Evolutionary conservation across 2,329 filamentous ascomycete genomes (phyloP).

Genomic region (Biscogniauxia marginata): DNA sequence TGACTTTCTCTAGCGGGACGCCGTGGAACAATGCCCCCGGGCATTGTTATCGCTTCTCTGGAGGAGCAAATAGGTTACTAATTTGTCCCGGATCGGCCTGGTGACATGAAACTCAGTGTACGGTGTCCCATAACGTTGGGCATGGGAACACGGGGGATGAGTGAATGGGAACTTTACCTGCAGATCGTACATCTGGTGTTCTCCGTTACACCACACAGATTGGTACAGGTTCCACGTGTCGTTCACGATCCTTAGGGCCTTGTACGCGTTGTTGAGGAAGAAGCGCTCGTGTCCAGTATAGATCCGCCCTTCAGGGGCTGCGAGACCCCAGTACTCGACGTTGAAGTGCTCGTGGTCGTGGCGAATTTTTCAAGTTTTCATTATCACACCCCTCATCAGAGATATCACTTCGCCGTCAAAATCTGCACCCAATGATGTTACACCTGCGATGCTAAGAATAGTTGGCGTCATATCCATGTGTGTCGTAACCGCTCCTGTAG

Average conservation of each 20-base stretch:
- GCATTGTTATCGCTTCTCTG: too few species aligned
- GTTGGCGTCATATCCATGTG: conserved; percentile 3
- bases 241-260: not conserved
- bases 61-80: too few species aligned
- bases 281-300: not conserved
- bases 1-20: too few species aligned
- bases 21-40: too few species aligned
- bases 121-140: too few species aligned
- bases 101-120: too few species aligned
- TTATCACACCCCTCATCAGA: not conserved
- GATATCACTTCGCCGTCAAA: conserved; percentile 1
- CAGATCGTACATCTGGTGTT: conserved; percentile 5
- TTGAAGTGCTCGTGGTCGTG: conserved; percentile 2
- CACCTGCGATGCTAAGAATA: not conserved
- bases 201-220: conserved; percentile 3
- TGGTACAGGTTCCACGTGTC: not conserved
- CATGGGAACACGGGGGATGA: too few species aligned
- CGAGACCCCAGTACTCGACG: conserved; percentile 4
- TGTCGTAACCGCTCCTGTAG: not conserved
- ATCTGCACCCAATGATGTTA: not conserved
- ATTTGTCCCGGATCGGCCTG: too few species aligned
- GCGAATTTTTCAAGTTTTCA: not conserved
- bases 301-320: conserved; percentile 21
- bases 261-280: conserved; percentile 34
- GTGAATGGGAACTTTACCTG: too few species aligned